Evolutionary conservation across 768 basidiomycete genomes (phyloP).

Genomic region (Pholiota molesta): DNA sequence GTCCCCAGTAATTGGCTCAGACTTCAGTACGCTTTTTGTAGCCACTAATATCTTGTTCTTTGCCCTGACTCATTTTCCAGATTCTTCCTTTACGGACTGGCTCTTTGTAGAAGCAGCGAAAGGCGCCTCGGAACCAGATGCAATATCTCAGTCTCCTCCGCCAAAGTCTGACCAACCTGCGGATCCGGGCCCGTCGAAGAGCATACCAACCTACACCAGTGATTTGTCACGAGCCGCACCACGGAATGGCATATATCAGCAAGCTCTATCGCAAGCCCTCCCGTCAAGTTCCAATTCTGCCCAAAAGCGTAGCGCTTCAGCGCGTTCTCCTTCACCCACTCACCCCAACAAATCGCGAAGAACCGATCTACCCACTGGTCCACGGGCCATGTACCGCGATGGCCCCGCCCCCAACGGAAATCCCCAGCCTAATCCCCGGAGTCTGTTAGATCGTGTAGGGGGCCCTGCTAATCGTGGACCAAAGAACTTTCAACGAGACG

Average conservation of each 20-base stretch:
- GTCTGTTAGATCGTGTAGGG: constrained; percentile 84
- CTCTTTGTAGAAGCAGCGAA: constrained; percentile 81
- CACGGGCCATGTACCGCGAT: constrained; percentile 76
- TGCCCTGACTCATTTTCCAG: constrained; percentile 40
- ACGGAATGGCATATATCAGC: constrained; percentile 69
- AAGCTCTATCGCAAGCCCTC: constrained; percentile 69
- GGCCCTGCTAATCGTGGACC: constrained; percentile 46
- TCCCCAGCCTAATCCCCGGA: constrained; percentile 47
- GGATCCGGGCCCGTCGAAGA: constrained; percentile 32
- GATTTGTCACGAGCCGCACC: constrained; percentile 50
- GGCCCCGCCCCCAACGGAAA: constrained; percentile 29
- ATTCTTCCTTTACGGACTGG: constrained; percentile 87
- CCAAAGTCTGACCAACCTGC: constrained; percentile 34
- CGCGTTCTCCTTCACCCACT: constrained; percentile 66
- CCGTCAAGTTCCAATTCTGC: constrained; percentile 50
- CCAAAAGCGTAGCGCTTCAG: constrained; percentile 68
- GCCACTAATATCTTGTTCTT: neutral
- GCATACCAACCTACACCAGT: constrained; percentile 31
- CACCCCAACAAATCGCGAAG: constrained; percentile 74
- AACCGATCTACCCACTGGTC: constrained; percentile 81
- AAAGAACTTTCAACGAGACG: constrained; percentile 55
- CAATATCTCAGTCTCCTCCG: constrained; percentile 39
- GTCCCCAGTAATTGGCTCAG: constrained; percentile 68
- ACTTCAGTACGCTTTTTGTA: constrained; percentile 60
- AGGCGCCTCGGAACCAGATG: constrained; percentile 58